Conservation (phyloP, 2,329 filamentous ascomycete genomes). For the Colletotrichum sansevieriae region DNA sequence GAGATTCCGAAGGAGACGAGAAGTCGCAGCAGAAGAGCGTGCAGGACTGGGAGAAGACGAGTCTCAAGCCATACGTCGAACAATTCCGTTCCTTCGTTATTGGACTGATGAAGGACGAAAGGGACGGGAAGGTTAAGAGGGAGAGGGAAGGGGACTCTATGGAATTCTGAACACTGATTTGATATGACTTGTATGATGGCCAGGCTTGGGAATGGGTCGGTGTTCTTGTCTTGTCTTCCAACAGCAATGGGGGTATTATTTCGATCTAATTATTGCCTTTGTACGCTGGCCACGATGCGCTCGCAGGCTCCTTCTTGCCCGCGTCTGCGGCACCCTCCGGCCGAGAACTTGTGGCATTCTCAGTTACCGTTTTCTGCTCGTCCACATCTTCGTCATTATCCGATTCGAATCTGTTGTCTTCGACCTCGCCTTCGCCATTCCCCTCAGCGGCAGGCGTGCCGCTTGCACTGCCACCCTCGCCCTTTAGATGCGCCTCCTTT, state of each 20-base stretch:
- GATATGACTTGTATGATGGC: conserved; percentile 40
- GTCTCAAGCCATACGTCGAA: conserved; percentile 91
- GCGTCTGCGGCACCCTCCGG: conserved; percentile 13
- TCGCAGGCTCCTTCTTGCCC: neutral
- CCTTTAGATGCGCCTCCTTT: conserved; percentile 81
- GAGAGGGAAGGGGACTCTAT: conserved; percentile 66
- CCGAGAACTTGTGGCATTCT: conserved; percentile 11
- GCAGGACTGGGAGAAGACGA: conserved; percentile 97
- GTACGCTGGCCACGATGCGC: conserved; percentile 30
- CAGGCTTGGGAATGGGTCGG: conserved; percentile 22
- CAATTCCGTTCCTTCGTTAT: conserved; percentile 87
- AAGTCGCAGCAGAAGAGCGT: conserved; percentile 55
- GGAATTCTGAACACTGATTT: conserved; percentile 61
- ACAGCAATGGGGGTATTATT: conserved; percentile 35
- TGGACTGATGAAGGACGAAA: conserved; percentile 81
- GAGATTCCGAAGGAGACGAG: conserved; percentile 54
- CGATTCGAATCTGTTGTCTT: conserved; percentile 45
- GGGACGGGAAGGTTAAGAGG: conserved; percentile 66
- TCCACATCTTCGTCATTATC: conserved; percentile 48
- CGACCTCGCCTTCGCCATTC: conserved; percentile 42
- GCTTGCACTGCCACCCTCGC: conserved; percentile 17
- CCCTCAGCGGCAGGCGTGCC: conserved; percentile 47
- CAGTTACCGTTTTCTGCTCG: conserved; percentile 45
- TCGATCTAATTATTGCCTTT: conserved; percentile 29
- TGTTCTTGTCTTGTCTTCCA: conserved; percentile 17